Conservation (phyloP, 208 protist species). For the Crithidia brevicula region DNA sequence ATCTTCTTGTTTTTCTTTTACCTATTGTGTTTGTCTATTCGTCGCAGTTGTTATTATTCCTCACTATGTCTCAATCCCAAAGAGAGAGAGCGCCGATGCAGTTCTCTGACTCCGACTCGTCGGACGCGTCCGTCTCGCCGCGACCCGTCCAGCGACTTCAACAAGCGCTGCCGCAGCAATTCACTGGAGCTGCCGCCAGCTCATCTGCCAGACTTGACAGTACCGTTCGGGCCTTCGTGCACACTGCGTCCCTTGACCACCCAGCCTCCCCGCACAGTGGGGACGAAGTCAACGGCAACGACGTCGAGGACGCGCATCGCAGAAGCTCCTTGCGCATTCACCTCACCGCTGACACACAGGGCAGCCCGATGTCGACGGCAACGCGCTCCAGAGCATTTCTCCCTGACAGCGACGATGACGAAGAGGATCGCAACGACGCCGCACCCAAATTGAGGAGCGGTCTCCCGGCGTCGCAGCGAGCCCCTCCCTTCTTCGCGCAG, state of each 20-base stretch:
- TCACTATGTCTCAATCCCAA: no score
- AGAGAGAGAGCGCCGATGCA: constrained; percentile 8
- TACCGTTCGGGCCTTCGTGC: constrained; percentile 15
- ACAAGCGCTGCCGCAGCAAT: constrained; percentile 6
- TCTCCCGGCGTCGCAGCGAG: constrained; percentile 4
- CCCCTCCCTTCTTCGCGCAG: constrained; percentile 25
- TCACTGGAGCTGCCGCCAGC: background rate
- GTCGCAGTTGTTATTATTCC: no score
- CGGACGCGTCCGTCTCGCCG: background rate
- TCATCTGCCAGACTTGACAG: constrained; percentile 2
- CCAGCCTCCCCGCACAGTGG: background rate
- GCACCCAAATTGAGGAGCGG: no score
- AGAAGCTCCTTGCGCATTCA: constrained; percentile 18
- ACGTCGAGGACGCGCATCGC: background rate
- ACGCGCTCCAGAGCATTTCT: background rate
- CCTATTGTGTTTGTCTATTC: background rate
- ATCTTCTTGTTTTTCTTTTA: background rate
- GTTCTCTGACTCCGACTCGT: constrained; percentile 14
- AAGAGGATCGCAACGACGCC: background rate
- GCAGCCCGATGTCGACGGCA: constrained; percentile 2
- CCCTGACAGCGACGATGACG: constrained; percentile 1
- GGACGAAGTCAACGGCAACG: background rate
- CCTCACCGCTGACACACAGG: constrained; percentile 9
- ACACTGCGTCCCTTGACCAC: constrained; percentile 1
- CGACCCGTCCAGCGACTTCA: background rate